These are phyloP conservation scores for Komagataella pseudopastoris DNA, from an alignment of 805 yeast genomes.

Conservation along the genomic window DNA sequence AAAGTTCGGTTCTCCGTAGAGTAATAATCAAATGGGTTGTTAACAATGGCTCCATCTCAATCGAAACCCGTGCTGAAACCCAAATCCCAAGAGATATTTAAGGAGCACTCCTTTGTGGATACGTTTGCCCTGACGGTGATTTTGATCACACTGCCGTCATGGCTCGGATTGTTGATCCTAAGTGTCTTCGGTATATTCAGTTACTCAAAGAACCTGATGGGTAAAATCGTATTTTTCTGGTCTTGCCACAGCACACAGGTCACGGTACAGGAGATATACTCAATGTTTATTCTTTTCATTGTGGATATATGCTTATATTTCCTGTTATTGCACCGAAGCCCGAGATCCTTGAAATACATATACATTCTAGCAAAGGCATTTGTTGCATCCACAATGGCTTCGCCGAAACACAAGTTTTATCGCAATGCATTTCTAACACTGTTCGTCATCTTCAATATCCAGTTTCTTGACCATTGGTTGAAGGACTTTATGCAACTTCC, in stretches of 20 bases:
- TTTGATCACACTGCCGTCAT: slow-evolving; percentile 15
- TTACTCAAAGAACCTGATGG: slow-evolving; percentile 4
- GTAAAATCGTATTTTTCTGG: slow-evolving; percentile 4
- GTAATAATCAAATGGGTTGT: neutral
- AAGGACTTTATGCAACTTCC: neutral
- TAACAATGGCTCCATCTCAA: neutral
- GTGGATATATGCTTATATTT: neutral
- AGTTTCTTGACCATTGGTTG: neutral
- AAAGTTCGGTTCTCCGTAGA: neutral
- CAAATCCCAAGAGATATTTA: slow-evolving; percentile 3
- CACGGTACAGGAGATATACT: neutral
- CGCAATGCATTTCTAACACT: slow-evolving; percentile 14
- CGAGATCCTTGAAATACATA: slow-evolving; percentile 9
- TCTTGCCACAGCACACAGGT: neutral
- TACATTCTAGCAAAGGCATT: slow-evolving; percentile 18
- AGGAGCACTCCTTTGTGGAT: slow-evolving; percentile 17
- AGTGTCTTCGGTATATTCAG: slow-evolving; percentile 3
- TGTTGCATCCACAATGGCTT: slow-evolving; percentile 19
- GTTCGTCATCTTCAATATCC: slow-evolving; percentile 5
- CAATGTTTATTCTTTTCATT: neutral
- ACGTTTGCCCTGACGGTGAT: slow-evolving; percentile 17
- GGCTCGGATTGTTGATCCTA: slow-evolving; percentile 5
- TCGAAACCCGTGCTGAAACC: neutral
- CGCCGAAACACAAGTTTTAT: slow-evolving; percentile 13
- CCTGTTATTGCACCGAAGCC: neutral